Evolutionary conservation across 768 basidiomycete genomes (phyloP).

Genomic region (Pisolithus microcarpus): DNA sequence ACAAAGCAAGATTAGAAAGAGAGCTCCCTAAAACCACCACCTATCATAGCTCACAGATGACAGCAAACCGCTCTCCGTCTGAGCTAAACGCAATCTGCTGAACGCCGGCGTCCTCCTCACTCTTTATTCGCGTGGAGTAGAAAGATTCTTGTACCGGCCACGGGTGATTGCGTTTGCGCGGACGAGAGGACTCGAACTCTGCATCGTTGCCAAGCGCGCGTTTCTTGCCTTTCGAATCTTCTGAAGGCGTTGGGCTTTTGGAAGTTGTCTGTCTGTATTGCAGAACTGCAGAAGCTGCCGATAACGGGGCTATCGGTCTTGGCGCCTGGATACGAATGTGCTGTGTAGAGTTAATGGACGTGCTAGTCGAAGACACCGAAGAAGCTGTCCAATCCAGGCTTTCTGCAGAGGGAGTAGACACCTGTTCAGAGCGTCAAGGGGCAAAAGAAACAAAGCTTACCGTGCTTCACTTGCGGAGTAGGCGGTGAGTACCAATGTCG

Average conservation of each 20-base stretch:
- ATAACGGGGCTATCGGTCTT: constrained; percentile 17
- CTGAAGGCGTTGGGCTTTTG: constrained; percentile 21
- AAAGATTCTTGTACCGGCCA: constrained; percentile 46
- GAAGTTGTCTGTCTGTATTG: constrained; percentile 18
- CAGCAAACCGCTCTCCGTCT: constrained; percentile 49
- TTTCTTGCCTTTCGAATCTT: constrained; percentile 31
- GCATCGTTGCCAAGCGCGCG: constrained; percentile 26
- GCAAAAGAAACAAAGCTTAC: constrained; percentile 12
- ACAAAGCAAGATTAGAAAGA: constrained; percentile 1
- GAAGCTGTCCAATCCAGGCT: constrained; percentile 19
- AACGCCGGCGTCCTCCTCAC: constrained; percentile 44
- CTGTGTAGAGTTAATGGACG: constrained; percentile 10
- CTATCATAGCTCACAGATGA: constrained; percentile 41
- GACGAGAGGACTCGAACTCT: constrained; percentile 23
- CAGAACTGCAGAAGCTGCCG: constrained; percentile 31
- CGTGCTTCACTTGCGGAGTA: constrained; percentile 24
- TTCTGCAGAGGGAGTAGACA: constrained; percentile 10
- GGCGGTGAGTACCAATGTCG: constrained; percentile 7
- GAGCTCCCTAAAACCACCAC: too few species aligned
- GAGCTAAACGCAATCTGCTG: constrained; percentile 43
- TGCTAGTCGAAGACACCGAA: constrained; percentile 7
- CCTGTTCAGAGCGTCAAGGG: not conserved
- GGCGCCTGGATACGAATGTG: constrained; percentile 24
- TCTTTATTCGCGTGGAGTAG: constrained; percentile 33
- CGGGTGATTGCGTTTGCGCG: constrained; percentile 28